A percentile compares a stretch with the other conserved stretches of the same genome.
These are phyloP conservation scores for Schoenoplectus tabernaemontani DNA, from an alignment of 202 grass and related monocot genomes.

Conservation along the genomic window DNA sequence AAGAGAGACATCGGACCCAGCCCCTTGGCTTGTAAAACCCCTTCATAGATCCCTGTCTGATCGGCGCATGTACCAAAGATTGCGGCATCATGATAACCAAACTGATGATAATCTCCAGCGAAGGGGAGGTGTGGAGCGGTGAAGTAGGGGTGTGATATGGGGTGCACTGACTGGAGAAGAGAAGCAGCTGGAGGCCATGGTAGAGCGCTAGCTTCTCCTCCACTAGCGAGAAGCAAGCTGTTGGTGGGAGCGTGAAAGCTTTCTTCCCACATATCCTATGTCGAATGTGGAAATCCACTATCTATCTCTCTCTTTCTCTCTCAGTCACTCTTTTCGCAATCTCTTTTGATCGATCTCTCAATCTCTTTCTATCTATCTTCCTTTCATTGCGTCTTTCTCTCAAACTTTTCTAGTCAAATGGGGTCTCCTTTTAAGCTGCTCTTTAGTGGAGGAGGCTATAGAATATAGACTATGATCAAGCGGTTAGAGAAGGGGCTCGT, in stretches of 20 bases:
- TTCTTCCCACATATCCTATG: slow-evolving; percentile 53
- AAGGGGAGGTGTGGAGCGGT: slow-evolving; percentile 34
- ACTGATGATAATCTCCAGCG: slow-evolving; percentile 30
- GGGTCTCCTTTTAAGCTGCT: slow-evolving; percentile 51
- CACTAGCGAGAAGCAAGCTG: slow-evolving; percentile 38
- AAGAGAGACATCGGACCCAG: slow-evolving; percentile 41
- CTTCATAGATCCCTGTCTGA: slow-evolving; percentile 25
- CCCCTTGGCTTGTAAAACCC: slow-evolving; percentile 32
- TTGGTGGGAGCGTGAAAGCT: slow-evolving; percentile 58
- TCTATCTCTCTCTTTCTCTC: not conserved
- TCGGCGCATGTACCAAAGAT: slow-evolving; percentile 18
- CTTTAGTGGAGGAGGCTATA: slow-evolving; percentile 31
- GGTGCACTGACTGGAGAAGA: slow-evolving; percentile 22
- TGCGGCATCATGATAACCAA: slow-evolving; percentile 26
- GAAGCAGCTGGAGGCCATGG: slow-evolving; percentile 35
- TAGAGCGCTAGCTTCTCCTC: slow-evolving; percentile 18
- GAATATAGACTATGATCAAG: slow-evolving; percentile 37
- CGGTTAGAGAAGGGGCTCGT: slow-evolving; percentile 32
- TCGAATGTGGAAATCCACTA: slow-evolving; percentile 19
- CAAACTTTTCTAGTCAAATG: slow-evolving; percentile 51
- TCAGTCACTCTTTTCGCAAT: too few species aligned
- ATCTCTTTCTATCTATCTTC: not conserved
- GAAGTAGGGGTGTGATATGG: slow-evolving; percentile 21
- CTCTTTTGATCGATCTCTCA: too few species aligned
- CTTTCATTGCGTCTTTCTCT: slow-evolving; percentile 18